Conservation (phyloP, 2,329 filamentous ascomycete species). For the Cadophora malorum region DNA sequence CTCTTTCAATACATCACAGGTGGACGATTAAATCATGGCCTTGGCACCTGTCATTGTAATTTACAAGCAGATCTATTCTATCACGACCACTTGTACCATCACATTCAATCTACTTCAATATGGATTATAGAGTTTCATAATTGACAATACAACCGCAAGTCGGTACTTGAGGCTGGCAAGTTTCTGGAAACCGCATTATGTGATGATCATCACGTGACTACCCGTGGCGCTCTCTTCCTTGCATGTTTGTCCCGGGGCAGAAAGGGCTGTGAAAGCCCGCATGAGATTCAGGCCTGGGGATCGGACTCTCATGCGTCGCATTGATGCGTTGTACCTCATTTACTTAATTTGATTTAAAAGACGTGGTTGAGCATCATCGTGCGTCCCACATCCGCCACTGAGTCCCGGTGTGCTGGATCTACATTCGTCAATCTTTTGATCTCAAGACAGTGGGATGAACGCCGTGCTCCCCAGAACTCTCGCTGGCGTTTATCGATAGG, state of each 20-base stretch:
- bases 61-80: too few relatives aligned
- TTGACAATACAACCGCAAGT: too few relatives aligned
- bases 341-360: not conserved
- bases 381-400: not conserved
- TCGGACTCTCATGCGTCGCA: not conserved
- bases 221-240: not conserved
- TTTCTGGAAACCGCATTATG: not conserved
- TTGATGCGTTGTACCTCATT: not conserved
- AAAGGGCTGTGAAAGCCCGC: not conserved
- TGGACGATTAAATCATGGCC: too few relatives aligned
- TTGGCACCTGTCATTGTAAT: too few relatives aligned
- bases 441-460: not conserved
- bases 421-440: not conserved
- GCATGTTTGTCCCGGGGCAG: not conserved
- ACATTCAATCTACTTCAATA: too few relatives aligned
- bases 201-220: not conserved
- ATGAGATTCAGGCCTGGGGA: not conserved
- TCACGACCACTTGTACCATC: too few relatives aligned
- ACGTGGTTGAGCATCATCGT: not conserved
- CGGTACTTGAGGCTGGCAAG: too few relatives aligned
- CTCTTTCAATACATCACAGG: too few relatives aligned
- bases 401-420: constrained; percentile 3
- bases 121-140: too few relatives aligned
- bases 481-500: not conserved
- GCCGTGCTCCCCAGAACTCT: not conserved